A percentile compares a stretch with the other conserved stretches of the same genome.
Conservation (phyloP, 257 asterid species). For the Petrea volubilis region DNA sequence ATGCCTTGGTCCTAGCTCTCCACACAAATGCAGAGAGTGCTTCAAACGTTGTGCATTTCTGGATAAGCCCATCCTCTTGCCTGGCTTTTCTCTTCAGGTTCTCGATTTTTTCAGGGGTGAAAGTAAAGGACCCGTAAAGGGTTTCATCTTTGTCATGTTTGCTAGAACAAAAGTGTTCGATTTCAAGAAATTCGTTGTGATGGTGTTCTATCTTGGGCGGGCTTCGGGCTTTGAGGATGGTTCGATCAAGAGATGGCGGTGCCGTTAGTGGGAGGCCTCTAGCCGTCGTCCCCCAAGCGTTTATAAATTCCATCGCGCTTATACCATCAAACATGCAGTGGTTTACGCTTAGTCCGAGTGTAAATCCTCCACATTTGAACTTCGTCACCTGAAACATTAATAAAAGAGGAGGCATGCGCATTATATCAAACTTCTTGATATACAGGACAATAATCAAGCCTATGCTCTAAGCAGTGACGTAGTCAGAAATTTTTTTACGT, state of each 20-base stretch:
- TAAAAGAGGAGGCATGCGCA: background rate
- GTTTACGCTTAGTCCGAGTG: conserved; percentile 40
- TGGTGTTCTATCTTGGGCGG: conserved; percentile 36
- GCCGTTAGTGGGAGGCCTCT: conserved; percentile 38
- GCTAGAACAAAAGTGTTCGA: conserved; percentile 37
- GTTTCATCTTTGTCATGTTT: conserved; percentile 33
- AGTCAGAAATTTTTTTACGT: no score
- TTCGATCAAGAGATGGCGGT: conserved; percentile 45
- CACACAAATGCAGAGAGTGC: conserved; percentile 53
- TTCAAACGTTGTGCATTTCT: conserved; percentile 52
- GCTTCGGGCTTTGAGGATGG: conserved; percentile 36
- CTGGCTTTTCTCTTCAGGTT: conserved; percentile 32
- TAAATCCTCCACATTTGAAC: conserved; percentile 49
- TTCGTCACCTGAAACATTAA: conserved; percentile 35
- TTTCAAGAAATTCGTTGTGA: conserved; percentile 46
- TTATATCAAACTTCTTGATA: background rate
- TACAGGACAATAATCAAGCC: background rate
- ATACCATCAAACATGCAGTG: conserved; percentile 53
- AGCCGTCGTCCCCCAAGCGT: conserved; percentile 43
- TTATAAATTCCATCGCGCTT: conserved; percentile 50
- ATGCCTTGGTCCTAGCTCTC: conserved; percentile 44
- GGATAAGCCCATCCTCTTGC: conserved; percentile 34
- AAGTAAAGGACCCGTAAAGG: conserved; percentile 41
- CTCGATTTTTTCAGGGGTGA: conserved; percentile 40
- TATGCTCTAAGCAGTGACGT: no score